Base-by-base conservation (phyloP, 2,329 filamentous ascomycete genomes). In the Alternaria sp. region DNA sequence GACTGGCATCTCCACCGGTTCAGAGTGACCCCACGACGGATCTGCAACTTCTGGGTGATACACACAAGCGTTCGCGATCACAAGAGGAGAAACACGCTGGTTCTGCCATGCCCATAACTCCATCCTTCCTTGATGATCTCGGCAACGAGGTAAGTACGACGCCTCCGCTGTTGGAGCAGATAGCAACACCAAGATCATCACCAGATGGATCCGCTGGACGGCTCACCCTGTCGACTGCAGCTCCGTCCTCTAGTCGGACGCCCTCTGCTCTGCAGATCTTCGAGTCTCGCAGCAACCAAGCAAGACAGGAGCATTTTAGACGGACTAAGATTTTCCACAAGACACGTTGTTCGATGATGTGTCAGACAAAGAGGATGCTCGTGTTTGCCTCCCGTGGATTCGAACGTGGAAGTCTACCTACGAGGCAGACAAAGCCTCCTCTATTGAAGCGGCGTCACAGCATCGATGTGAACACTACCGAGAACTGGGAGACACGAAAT, bases 401-500 rank as follows among this genome's bases (percentile, higher is more conserved):
- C 20, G 51, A 57, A 16, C 66, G 67, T 34, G 59, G 46, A 2
- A 14, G 51, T 28, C 47, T 64, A 20, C 68, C 70, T 2, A 71
- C 61, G 2, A 63, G 41, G 34, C 39, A 20, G 22, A 68, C 65
- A 4, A 52, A 8, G 4, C 65, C 66, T 12, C 22, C 52, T 14
- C 47, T 73, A 24, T 51, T 18, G 20, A 52, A 48, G 30, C 68
- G 71, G 22, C 68, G 69, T 8, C 68, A 73, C 28, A 70, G 63
- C n/a, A 43, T 74, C 24, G 71, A 75, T 22, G 68, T 67, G 16
- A 55, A 57, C 14, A 64, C 54, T 9, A 39, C 12, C 22, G 22
- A 34, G 30, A 14, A 42, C 39, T 59, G 56, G 48, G 34, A 20
- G 28, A 42, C 12, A 16, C 28, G n/a, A 14, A 6, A 16, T 3